A percentile compares a stretch with the other conserved stretches of the same genome.
These are phyloP conservation scores for Canavalia gladiata DNA, from an alignment of 306 rosid species.

Conservation along the genomic window DNA sequence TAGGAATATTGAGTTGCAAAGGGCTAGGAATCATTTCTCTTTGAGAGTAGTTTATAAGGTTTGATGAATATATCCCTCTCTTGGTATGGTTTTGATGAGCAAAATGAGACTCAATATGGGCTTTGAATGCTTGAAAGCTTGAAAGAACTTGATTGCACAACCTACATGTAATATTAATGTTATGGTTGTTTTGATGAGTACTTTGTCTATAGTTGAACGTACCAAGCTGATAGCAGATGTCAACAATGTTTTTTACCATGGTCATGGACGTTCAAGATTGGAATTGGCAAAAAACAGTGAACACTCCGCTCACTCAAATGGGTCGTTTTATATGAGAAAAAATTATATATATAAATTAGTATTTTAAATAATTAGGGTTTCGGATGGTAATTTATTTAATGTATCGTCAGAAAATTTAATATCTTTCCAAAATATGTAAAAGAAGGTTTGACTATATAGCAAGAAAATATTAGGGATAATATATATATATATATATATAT, in stretches of 20 bases:
- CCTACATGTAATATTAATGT: neutral
- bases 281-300: too few species aligned
- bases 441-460: too few species aligned
- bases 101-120: neutral
- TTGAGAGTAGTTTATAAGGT: neutral
- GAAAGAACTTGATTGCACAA: neutral
- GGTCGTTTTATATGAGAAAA: too few species aligned
- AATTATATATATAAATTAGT: too few species aligned
- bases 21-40: neutral
- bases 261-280: neutral
- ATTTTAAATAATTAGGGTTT: too few species aligned
- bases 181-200: neutral
- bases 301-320: too few species aligned
- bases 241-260: neutral
- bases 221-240: neutral
- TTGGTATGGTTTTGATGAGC: neutral
- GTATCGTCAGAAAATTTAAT: too few species aligned
- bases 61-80: neutral
- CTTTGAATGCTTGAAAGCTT: neutral
- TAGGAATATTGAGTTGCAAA: neutral
- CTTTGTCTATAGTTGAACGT: neutral
- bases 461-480: too few species aligned
- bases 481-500: too few species aligned
- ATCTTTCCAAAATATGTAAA: too few species aligned
- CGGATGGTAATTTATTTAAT: too few species aligned